Percentiles rank a stretch among this genome's conserved stretches.
Conservation (phyloP, 106 monocot genomes). For the Dioscorea alata region DNA sequence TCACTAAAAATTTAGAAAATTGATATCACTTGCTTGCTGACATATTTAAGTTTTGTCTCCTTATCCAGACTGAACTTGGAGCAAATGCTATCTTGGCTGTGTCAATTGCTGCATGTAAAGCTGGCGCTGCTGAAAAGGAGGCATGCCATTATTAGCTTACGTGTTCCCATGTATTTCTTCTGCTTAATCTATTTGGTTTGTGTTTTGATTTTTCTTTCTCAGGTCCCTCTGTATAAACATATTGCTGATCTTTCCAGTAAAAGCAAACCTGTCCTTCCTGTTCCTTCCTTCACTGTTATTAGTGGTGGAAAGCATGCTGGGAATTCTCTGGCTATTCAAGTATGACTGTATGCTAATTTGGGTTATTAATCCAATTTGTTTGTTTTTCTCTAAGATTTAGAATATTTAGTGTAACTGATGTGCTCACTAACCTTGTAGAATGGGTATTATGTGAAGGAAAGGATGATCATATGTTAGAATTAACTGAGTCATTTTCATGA, state of each 20-base stretch:
- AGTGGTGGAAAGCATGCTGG: slow-evolving; percentile 92
- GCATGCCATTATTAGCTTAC: slow-evolving; percentile 7
- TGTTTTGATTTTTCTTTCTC: slow-evolving; percentile 17
- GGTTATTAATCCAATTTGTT: slow-evolving; percentile 26
- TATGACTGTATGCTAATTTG: slow-evolving; percentile 46
- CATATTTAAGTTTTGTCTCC: too few relatives aligned
- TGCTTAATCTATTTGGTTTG: background rate
- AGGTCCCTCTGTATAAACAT: slow-evolving; percentile 89
- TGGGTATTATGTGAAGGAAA: too few relatives aligned
- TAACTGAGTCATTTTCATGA: too few relatives aligned
- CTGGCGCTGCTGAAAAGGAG: slow-evolving; percentile 99
- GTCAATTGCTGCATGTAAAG: slow-evolving; percentile 98
- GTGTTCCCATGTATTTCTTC: slow-evolving; percentile 1
- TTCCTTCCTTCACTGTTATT: slow-evolving; percentile 81
- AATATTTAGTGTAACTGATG: background rate
- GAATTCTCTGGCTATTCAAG: slow-evolving; percentile 78
- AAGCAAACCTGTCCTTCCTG: slow-evolving; percentile 68
- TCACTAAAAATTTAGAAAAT: too few relatives aligned
- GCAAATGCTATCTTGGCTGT: slow-evolving; percentile 95
- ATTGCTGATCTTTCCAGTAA: slow-evolving; percentile 92
- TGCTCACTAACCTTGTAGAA: background rate
- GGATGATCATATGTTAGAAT: too few relatives aligned
- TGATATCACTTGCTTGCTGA: too few relatives aligned
- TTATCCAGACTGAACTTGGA: slow-evolving; percentile 74
- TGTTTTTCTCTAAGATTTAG: too few relatives aligned